phyloP scores from a whole-genome alignment of 108 stramenopile genomes.

The Pelagomonas calceolata region DNA sequence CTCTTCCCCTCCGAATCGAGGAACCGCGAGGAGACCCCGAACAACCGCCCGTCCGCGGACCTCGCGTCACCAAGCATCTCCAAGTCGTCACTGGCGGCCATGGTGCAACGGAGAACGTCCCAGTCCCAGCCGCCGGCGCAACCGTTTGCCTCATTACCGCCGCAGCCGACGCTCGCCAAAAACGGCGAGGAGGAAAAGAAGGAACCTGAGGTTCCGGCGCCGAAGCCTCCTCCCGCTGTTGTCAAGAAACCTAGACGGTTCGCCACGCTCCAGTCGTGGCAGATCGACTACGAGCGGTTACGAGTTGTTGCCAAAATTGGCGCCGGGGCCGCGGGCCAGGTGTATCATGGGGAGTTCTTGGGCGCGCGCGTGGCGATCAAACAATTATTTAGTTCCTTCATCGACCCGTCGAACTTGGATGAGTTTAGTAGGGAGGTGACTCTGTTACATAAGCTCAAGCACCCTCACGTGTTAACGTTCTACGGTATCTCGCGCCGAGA shows the following conservation, averaged over 20 bases:
- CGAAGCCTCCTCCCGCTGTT: too few relatives aligned
- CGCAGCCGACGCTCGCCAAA: too few relatives aligned
- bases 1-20: background rate
- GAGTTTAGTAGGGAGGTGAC: slow-evolving; percentile 2
- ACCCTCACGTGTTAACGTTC: slow-evolving; percentile 21
- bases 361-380: background rate
- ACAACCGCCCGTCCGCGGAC: too few relatives aligned
- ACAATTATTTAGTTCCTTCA: background rate
- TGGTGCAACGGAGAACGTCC: too few relatives aligned
- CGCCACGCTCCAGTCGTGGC: background rate
- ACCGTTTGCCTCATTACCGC: background rate
- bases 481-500: slow-evolving; percentile 7
- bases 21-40: background rate
- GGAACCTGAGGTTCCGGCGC: too few relatives aligned
- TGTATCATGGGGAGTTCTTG: background rate
- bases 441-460: slow-evolving; percentile 12
- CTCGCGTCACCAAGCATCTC: too few relatives aligned
- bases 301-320: background rate
- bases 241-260: too few relatives aligned
- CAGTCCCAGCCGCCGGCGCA: background rate
- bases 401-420: background rate
- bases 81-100: too few relatives aligned
- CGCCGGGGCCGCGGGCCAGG: background rate
- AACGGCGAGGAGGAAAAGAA: too few relatives aligned
- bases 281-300: background rate